phyloP scores from a whole-genome alignment of 1,139 yeast genomes.

The Yamadazyma blattariae region DNA sequence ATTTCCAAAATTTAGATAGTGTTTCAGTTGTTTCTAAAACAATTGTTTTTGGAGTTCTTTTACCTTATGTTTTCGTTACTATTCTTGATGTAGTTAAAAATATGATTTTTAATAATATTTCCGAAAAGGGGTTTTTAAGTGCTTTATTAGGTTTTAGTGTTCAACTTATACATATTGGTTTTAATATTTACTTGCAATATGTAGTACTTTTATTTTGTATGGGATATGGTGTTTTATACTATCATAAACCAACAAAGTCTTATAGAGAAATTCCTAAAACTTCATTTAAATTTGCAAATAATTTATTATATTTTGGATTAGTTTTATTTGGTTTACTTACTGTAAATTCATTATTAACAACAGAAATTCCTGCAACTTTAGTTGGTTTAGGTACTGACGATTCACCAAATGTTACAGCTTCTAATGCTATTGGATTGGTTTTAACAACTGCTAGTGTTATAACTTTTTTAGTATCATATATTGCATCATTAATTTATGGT shows the following conservation, averaged over 20 bases:
- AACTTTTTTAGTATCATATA: slow-evolving; percentile 10
- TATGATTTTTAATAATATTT: slow-evolving; percentile 18
- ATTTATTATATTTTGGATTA: neutral
- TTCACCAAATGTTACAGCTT: neutral
- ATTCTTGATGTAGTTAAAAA: slow-evolving; percentile 12
- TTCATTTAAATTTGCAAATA: slow-evolving; percentile 16
- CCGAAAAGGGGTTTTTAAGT: neutral
- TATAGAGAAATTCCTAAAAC: slow-evolving; percentile 26
- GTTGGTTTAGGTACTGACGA: neutral
- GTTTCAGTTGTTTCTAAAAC: slow-evolving; percentile 34
- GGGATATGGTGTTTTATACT: slow-evolving; percentile 41
- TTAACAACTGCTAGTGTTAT: neutral
- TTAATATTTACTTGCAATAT: slow-evolving; percentile 10
- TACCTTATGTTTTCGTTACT: slow-evolving; percentile 20
- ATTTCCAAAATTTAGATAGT: slow-evolving; percentile 29
- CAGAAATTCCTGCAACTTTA: neutral
- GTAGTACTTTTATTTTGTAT: slow-evolving; percentile 30
- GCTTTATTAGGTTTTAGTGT: neutral
- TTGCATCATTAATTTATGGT: slow-evolving; percentile 20
- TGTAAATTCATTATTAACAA: neutral
- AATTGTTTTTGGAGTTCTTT: slow-evolving; percentile 26
- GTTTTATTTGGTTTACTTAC: neutral
- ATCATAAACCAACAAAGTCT: slow-evolving; percentile 24
- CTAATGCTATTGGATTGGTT: slow-evolving; percentile 2
- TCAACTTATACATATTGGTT: slow-evolving; percentile 1